Evolutionary conservation across 2,329 filamentous ascomycete species (phyloP), one percentile per base, ranked within the genome.

Genomic region (Pyricularia sp.): DNA sequence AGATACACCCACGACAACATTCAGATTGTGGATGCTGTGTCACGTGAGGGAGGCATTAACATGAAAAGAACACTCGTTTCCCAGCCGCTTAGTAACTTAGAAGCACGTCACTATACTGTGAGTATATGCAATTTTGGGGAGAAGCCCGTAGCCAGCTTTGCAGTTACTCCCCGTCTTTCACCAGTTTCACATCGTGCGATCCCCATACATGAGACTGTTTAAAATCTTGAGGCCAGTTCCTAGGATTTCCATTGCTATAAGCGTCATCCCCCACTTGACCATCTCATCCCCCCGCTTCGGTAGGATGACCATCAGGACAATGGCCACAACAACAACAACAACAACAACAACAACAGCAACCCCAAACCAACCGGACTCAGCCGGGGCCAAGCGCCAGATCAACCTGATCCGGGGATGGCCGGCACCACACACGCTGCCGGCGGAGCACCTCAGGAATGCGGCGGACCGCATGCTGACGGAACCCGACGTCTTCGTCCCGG

Each of bases 331-430:
- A 24, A 6, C 53, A 4, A 0, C 62, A 26, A 26, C 24, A 13
- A 28, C 3, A 13, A 28, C 3, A n/a, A 44, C 62, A 31, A 44
- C 62, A 24, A 6, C 53, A 4, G 0, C 62, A 26, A 26, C 24
- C n/a, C n/a, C n/a, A n/a, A 13, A 28, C 3, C 49, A 49, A 22
- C 9, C 49, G n/a, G 49, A 16, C 12, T 5, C 62, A 13, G 62
- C 49, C 28, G 28, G n/a, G 12, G 62, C 33, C 22, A 74, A 77
- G 65, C 76, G 74, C 33, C 76, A 76, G 24, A 88, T 89, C 72
- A 88, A 89, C 71, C 78, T 89, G 65, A 77, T 88, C 64, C 81
- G 84, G 60, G 88, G 89, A 70, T 91, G 88, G 87, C 89, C 89
- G 0, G 80, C 79, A 1, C 76, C 79, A 0, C 69, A 73, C 22